Conservation (phyloP, 805 yeast genomes). For the Geotrichum ghanense region DNA sequence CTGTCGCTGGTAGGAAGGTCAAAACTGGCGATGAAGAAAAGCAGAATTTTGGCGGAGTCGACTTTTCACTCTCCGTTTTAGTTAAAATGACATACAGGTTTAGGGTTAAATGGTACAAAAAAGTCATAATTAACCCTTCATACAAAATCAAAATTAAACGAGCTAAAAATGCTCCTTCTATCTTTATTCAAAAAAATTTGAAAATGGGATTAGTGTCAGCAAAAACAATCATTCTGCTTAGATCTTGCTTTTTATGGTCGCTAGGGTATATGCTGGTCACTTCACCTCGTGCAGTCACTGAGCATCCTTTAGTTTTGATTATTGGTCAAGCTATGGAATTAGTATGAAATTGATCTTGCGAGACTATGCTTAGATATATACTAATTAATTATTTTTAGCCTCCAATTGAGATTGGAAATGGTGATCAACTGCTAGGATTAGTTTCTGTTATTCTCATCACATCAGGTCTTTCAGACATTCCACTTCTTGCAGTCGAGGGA, state of each 20-base stretch:
- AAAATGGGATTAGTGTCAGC: conserved; percentile 13
- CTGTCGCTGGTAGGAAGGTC: too few relatives aligned
- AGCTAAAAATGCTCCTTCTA: too few relatives aligned
- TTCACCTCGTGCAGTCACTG: conserved; percentile 18
- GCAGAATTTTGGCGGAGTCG: too few relatives aligned
- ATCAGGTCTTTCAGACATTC: conserved; percentile 20
- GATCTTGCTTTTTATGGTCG: conserved; percentile 18
- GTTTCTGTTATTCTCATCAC: conserved; percentile 18
- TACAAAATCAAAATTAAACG: too few relatives aligned
- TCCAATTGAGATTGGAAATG: conserved; percentile 13
- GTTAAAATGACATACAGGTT: too few relatives aligned
- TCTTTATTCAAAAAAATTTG: too few relatives aligned
- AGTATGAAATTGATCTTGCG: conserved; percentile 7
- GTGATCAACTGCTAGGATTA: conserved; percentile 19
- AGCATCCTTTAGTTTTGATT: conserved; percentile 18
- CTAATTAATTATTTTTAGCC: conserved; percentile 4
- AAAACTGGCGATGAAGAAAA: too few relatives aligned
- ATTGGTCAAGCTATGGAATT: conserved; percentile 19
- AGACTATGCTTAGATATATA: neutral
- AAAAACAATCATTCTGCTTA: conserved; percentile 14
- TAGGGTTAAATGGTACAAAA: too few relatives aligned
- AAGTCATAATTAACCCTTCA: too few relatives aligned
- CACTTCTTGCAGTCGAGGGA: conserved; percentile 15
- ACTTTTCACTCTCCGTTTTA: too few relatives aligned
- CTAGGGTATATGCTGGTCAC: conserved; percentile 20